A percentile compares a stretch with the other conserved stretches of the same genome.
These are phyloP conservation scores for Nepenthes mirabilis DNA, from an alignment of 148 eudicot genomes.

Conservation along the genomic window DNA sequence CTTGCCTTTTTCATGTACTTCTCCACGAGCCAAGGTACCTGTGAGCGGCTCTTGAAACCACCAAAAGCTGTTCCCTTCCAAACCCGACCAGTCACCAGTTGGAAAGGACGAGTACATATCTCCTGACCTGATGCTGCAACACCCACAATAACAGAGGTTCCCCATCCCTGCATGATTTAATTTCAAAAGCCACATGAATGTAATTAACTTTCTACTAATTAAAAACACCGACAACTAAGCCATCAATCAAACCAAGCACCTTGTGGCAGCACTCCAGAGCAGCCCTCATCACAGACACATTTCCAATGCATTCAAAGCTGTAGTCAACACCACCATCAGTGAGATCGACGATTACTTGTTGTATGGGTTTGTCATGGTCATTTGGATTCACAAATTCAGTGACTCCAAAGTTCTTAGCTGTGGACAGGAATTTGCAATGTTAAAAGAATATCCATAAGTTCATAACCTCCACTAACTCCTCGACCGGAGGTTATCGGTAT, in stretches of 20 bases:
- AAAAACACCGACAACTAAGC: too few species aligned
- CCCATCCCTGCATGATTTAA: conserved; percentile 68
- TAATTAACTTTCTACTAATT: too few species aligned
- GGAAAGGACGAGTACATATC: conserved; percentile 95
- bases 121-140: conserved; percentile 98
- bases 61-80: conserved; percentile 99
- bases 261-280: conserved; percentile 99
- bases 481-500: too few species aligned
- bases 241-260: conserved; percentile 16
- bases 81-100: conserved; percentile 93
- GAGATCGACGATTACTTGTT: conserved; percentile 79
- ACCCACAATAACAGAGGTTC: conserved; percentile 95
- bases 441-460: too few species aligned
- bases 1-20: conserved; percentile 25
- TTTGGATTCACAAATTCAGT: conserved; percentile 92
- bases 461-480: too few species aligned
- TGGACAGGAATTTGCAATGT: neutral
- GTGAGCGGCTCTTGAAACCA: conserved; percentile 98
- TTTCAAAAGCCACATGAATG: neutral
- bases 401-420: conserved; percentile 95
- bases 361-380: conserved; percentile 88
- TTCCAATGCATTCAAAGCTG: conserved; percentile 97
- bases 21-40: conserved; percentile 97
- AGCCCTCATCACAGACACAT: conserved; percentile 86
- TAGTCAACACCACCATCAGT: conserved; percentile 99